Evolutionary conservation across 331 rosid genomes (phyloP).

Genomic region (Quercus phellos): DNA sequence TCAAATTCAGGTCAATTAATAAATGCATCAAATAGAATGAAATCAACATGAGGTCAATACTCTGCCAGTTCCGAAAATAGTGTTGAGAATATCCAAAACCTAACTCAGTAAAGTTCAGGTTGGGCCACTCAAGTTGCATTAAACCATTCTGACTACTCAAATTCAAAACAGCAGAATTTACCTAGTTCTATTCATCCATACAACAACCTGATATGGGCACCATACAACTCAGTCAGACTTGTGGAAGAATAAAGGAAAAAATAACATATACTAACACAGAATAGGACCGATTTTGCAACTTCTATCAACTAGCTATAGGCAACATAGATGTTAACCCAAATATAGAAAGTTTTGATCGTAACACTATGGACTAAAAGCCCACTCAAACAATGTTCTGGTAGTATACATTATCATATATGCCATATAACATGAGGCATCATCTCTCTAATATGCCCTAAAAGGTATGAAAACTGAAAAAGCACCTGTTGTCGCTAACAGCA

Average conservation of each 20-base stretch:
- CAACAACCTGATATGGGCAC: not conserved
- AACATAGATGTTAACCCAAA: not conserved
- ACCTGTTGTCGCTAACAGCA: not conserved
- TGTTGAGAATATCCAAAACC: not conserved
- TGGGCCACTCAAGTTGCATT: not conserved
- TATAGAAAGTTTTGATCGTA: not conserved
- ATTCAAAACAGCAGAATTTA: too few species aligned
- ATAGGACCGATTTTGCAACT: not conserved
- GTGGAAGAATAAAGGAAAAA: not conserved
- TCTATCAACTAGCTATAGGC: not conserved
- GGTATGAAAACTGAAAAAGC: not conserved
- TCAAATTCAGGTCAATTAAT: too few species aligned
- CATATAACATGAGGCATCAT: not conserved
- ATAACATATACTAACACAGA: not conserved
- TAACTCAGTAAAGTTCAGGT: not conserved
- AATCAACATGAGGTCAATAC: too few species aligned
- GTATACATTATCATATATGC: not conserved
- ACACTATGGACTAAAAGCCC: not conserved
- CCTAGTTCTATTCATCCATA: too few species aligned
- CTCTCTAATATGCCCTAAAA: not conserved
- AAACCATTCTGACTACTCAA: not conserved
- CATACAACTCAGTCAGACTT: not conserved
- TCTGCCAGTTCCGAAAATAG: not conserved
- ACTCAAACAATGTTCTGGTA: not conserved
- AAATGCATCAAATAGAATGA: too few species aligned